Base-by-base conservation (phyloP, 345 rosid genomes). In the Punica granatum region DNA sequence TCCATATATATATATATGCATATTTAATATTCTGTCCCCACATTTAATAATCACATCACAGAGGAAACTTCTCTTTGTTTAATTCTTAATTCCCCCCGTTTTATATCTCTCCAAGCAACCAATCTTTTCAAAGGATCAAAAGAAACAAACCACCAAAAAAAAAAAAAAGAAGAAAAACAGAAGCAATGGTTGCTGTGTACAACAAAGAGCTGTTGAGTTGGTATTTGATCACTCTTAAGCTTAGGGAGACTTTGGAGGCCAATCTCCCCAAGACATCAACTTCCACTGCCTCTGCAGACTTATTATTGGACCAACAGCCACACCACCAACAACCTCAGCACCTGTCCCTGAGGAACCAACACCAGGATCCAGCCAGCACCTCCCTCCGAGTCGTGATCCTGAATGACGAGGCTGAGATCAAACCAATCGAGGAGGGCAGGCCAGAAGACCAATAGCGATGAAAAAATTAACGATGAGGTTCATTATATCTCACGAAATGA, bases 191-290 rank as follows among this genome's bases (percentile, higher is more conserved):
- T 30, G 89, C 89, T 12, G 86, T 88, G 25, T 88, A 76, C 84
- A 88, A 84, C 81, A 82, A 77, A 64, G 90, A 86, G 61, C 83
- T 86, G 26, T 62, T 88, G 70, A 86, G 90, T 70, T 86, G 94
- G 94, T 88, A 88, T 53, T 84, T 88, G 28, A 84, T 88, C 70
- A 88, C 89, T 6, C 76, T 86, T 65, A 88, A 86, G 75, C 84
- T 88, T 71, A 74, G 85, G 65, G 89, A 88, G 72, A 84, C 90
- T 6, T 73, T 88, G 34, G 87, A 84, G 80, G 76, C 87, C 31
- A 78, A 76, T 3, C 44, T 76, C 13, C 83, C 84, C n/a, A 51
- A 60, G 36, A 62, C 76, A 7, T 60, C 79, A 5, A 18, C 68
- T 31, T 65, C 65, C 73, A 8, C 60, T 74, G 32, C 11, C 63